A percentile compares a stretch with the other conserved stretches of the same genome.
These are phyloP conservation scores for Geranium rotundifolium DNA, from an alignment of 345 rosid species.

Conservation along the genomic window DNA sequence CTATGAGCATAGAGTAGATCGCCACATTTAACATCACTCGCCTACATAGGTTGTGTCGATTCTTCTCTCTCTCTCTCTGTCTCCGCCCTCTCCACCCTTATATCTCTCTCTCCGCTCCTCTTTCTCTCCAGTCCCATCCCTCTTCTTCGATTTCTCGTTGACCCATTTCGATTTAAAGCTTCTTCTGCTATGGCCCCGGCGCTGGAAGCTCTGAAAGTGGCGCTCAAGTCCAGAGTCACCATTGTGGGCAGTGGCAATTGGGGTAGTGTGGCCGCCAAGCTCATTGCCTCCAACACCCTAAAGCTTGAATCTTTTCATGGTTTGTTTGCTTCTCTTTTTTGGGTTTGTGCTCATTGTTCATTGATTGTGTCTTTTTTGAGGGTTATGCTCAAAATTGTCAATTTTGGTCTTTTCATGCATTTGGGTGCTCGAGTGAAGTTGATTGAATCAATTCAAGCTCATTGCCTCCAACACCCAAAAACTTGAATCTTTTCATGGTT, in stretches of 20 bases:
- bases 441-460: conserved; percentile 32
- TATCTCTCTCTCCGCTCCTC: not conserved
- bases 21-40: conserved; percentile 18
- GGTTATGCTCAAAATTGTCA: not conserved
- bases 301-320: conserved; percentile 71
- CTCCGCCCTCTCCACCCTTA: conserved; percentile 1
- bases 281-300: conserved; percentile 82
- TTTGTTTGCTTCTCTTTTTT: conserved; percentile 8
- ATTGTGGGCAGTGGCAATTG: conserved; percentile 94
- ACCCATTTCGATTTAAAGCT: not conserved
- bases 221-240: conserved; percentile 48
- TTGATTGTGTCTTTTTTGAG: not conserved
- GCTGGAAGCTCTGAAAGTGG: not conserved
- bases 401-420: not conserved
- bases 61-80: conserved; percentile 18
- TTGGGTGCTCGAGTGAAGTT: too few relatives aligned
- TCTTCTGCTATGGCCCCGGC: not conserved
- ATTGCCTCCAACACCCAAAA: conserved; percentile 77
- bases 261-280: conserved; percentile 98
- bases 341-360: not conserved
- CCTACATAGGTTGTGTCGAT: conserved; percentile 25
- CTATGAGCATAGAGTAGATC: conserved; percentile 24
- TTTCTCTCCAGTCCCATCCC: not conserved
- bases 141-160: not conserved
- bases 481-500: conserved; percentile 71